Percentiles rank a stretch among this genome's conserved stretches.
These are phyloP conservation scores for Nakazawaea holstii DNA, from an alignment of 805 yeast genomes.

Conservation along the genomic window DNA sequence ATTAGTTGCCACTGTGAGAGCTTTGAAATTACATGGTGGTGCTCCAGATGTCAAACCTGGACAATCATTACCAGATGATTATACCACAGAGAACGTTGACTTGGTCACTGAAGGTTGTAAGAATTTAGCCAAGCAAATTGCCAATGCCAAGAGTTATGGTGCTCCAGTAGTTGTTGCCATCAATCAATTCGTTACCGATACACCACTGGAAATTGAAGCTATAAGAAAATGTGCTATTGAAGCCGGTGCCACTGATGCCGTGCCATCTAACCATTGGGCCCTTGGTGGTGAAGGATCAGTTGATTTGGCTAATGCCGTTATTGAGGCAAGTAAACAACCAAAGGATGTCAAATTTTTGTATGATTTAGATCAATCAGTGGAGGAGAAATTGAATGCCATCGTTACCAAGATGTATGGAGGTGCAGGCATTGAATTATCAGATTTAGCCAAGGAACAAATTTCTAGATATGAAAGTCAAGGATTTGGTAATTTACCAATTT, in stretches of 20 bases:
- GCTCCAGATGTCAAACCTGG: slow-evolving; percentile 88
- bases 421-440: slow-evolving; percentile 59
- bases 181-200: slow-evolving; percentile 71
- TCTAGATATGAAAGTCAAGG: slow-evolving; percentile 69
- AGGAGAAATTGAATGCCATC: slow-evolving; percentile 60
- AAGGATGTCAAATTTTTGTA: slow-evolving; percentile 44
- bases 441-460: slow-evolving; percentile 65
- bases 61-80: slow-evolving; percentile 68
- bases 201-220: slow-evolving; percentile 61
- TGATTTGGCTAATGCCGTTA: slow-evolving; percentile 66
- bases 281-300: slow-evolving; percentile 82
- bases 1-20: slow-evolving; percentile 80
- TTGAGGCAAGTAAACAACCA: slow-evolving; percentile 41
- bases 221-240: slow-evolving; percentile 61
- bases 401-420: slow-evolving; percentile 81
- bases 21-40: slow-evolving; percentile 83
- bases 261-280: slow-evolving; percentile 82
- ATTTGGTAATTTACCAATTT: slow-evolving; percentile 70
- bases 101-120: slow-evolving; percentile 66
- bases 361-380: slow-evolving; percentile 56
- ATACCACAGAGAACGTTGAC: slow-evolving; percentile 65
- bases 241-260: slow-evolving; percentile 79
- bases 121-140: slow-evolving; percentile 72
- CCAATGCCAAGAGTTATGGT: slow-evolving; percentile 66
- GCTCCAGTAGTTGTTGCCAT: slow-evolving; percentile 80